phyloP scores from a whole-genome alignment of 148 eudicot genomes.

The Talinum fruticosum region DNA sequence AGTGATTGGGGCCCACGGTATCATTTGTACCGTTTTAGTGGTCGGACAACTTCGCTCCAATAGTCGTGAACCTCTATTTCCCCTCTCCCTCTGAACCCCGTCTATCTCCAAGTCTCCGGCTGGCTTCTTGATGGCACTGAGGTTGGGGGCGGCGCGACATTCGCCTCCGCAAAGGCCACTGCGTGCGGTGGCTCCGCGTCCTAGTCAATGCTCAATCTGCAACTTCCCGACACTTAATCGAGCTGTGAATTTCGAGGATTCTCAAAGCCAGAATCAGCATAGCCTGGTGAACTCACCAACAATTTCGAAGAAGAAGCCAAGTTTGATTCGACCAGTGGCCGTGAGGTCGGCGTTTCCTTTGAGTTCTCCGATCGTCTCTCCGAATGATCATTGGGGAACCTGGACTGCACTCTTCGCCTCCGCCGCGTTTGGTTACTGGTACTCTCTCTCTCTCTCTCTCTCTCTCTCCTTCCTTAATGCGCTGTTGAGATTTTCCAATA shows the following conservation, averaged over 20 bases:
- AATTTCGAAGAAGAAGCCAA: slow-evolving; percentile 8
- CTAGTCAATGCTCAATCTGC: neutral
- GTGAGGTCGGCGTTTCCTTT: slow-evolving; percentile 33
- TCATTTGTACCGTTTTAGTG: too few species aligned
- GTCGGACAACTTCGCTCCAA: too few species aligned
- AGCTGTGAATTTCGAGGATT: neutral
- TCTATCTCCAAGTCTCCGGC: slow-evolving; percentile 1
- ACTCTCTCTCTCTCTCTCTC: slow-evolving; percentile 5
- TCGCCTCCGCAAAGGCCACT: slow-evolving; percentile 9
- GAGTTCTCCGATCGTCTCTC: slow-evolving; percentile 58
- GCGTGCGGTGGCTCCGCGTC: slow-evolving; percentile 10
- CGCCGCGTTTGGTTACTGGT: slow-evolving; percentile 88
- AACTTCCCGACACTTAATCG: slow-evolving; percentile 18
- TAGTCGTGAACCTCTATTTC: neutral
- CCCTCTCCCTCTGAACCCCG: neutral
- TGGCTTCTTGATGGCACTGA: slow-evolving; percentile 12
- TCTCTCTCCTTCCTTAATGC: too few species aligned
- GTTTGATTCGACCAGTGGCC: slow-evolving; percentile 23
- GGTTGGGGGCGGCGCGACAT: neutral
- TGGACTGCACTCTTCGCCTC: slow-evolving; percentile 83
- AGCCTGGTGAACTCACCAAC: neutral
- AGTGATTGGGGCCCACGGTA: too few species aligned
- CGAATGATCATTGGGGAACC: slow-evolving; percentile 75
- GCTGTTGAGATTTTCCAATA: neutral
- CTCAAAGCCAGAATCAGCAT: neutral